Base-by-base conservation (phyloP, 495 filamentous ascomycete species). In the Achaetomiella virescens region DNA sequence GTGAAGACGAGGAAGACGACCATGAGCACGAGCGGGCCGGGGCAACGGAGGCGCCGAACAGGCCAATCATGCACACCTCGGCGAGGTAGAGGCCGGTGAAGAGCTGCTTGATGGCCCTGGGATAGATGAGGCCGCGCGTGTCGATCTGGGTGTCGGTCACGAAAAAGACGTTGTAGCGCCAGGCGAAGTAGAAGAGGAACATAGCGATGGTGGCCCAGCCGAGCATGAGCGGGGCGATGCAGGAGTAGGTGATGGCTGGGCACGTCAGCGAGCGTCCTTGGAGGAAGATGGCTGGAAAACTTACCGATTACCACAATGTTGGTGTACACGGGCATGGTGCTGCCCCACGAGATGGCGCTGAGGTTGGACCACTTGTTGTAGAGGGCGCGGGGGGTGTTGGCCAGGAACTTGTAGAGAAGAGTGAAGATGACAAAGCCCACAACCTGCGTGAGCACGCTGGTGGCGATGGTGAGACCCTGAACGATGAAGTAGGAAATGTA, bases 401-500 rank as follows among this genome's bases (percentile, higher is more conserved):
- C 69, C 35, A 85, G 53, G 55, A 75, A 75, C 64, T 79, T 87
- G 69, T 91, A 91, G 48, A 97, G 72, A 7, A 97, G 47, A 38
- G 82, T 83, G 70, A 89, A 87, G 42, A 96, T 55, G 61, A 91
- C 74, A 61, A 96, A 80, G 8, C 90, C 90, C 35, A 78, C 79
- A 21, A 93, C 81, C 64, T 93, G 88, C 18, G 93, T 78, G 27
- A 98, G 70, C 3, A 85, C 79, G 52, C 84, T 79, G 0, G 89
- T 76, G 45, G 87, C 86, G 61, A 96, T 82, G n/a, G 85, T 86
- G 55, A 98, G 72, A 46, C 93, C 93, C 70, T 97, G 91, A 25
- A 98, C 78, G 62, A 97, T 85, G 65, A 98, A 92, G 74, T 95
- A 98, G 0, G 88, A 86, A 48, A 97, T 86, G 72, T 95, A 98